Base-by-base conservation (phyloP, 106 monocot species). In the Ottelia alismoides region DNA sequence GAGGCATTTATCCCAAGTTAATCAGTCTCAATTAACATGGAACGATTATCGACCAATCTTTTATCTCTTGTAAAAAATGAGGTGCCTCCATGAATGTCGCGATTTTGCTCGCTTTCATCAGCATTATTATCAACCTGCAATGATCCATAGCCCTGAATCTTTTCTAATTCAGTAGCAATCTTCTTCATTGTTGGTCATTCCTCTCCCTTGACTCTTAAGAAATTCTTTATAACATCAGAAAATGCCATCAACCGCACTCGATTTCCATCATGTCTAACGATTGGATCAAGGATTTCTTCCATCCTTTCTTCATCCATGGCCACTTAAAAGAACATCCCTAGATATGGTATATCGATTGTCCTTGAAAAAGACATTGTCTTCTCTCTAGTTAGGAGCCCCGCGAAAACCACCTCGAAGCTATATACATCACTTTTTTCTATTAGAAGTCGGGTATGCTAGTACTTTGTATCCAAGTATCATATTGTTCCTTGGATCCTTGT, bases 161-260 rank as follows among this genome's bases (percentile, higher is more conserved):
- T n/a, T n/a, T 71, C 63, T 5, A 87, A 58, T 22, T 87, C 78
- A 19, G 51, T 32, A 9, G 64, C 68, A 1, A 87, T 66, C 25
- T 74, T 68, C 54, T 48, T 69, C 81, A 87, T 81, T 31, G 55
- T 72, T 14, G 87, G 87, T 51, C 87, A 65, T 23, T 87, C 71
- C 31, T 65, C 69, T 20, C 74, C 74, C 27, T 22, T 75, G 35
- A 78, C 20, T 21, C 53, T 52, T 16, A 86, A 40, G 56, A 80
- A 86, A 35, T 60, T 53, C 27, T 21, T 4, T 0, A 63, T 26
- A 11, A 63, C 10, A 19, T 27, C 56, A 1, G 54, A 45, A 12
- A 63, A 55, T 9, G 16, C 40, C 18, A 35, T 11, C 0, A 71
- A 35, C 32, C 57, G 48, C 62, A 49, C 63, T 11, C 19, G 3